Evolutionary conservation across 2,329 filamentous ascomycete species (phyloP).

Genomic region (Aspergillus fructus): DNA sequence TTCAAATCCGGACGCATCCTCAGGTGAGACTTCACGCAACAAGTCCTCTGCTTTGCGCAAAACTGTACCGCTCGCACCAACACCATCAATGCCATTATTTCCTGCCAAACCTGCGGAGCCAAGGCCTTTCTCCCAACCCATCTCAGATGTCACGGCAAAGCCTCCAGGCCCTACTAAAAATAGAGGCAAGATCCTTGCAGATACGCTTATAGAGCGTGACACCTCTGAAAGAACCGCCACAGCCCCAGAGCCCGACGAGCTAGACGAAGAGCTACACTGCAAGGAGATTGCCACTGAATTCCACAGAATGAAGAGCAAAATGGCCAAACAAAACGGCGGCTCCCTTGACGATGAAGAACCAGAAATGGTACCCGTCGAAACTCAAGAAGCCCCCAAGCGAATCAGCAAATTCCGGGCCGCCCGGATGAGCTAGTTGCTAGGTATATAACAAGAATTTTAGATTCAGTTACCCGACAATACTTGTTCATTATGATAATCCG

Average conservation of each 20-base stretch:
- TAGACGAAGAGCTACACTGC: slow-evolving; percentile 70
- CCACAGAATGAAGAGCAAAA: slow-evolving; percentile 75
- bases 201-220: slow-evolving; percentile 56
- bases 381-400: slow-evolving; percentile 51
- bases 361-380: slow-evolving; percentile 65
- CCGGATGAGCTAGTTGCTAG: slow-evolving; percentile 33
- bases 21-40: slow-evolving; percentile 18
- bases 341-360: slow-evolving; percentile 73
- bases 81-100: slow-evolving; percentile 33
- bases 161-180: slow-evolving; percentile 40
- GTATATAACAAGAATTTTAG: slow-evolving; percentile 7
- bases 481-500: background rate
- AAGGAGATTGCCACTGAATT: slow-evolving; percentile 81
- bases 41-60: slow-evolving; percentile 24
- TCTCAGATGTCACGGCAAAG: slow-evolving; percentile 24
- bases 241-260: slow-evolving; percentile 59
- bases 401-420: slow-evolving; percentile 51
- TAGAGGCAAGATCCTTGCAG: slow-evolving; percentile 56
- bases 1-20: slow-evolving; percentile 10
- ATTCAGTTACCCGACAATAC: slow-evolving; percentile 19
- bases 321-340: slow-evolving; percentile 80
- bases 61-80: slow-evolving; percentile 19
- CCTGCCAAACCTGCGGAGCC: slow-evolving; percentile 37
- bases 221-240: slow-evolving; percentile 29
- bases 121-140: slow-evolving; percentile 42